phyloP scores from a whole-genome alignment of 106 monocot genomes.

The Apostasia shenzhenica region DNA sequence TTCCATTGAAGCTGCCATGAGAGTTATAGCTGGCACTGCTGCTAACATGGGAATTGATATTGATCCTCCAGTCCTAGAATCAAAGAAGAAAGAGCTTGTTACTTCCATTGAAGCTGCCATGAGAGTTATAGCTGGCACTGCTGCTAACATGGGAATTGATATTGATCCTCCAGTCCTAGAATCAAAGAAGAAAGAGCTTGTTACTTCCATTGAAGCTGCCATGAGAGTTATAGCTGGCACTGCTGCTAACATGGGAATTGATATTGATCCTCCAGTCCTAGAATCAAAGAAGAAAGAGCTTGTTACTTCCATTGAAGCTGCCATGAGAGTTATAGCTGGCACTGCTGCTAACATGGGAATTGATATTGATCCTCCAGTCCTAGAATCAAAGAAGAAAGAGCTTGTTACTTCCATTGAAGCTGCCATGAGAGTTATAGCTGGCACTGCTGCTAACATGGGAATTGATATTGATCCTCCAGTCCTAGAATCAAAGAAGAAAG shows the following conservation, averaged over 20 bases:
- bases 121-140: slow-evolving; percentile 95
- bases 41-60: slow-evolving; percentile 97
- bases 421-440: slow-evolving; percentile 94
- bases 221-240: slow-evolving; percentile 97
- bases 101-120: slow-evolving; percentile 76
- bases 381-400: slow-evolving; percentile 80
- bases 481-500: slow-evolving; percentile 76
- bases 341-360: slow-evolving; percentile 99
- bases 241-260: slow-evolving; percentile 98
- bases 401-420: slow-evolving; percentile 64
- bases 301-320: slow-evolving; percentile 62
- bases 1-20: slow-evolving; percentile 80
- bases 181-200: slow-evolving; percentile 78
- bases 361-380: slow-evolving; percentile 79
- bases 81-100: slow-evolving; percentile 79
- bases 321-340: slow-evolving; percentile 95
- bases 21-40: slow-evolving; percentile 92
- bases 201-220: slow-evolving; percentile 65
- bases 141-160: slow-evolving; percentile 97
- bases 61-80: slow-evolving; percentile 78
- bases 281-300: slow-evolving; percentile 79
- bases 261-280: slow-evolving; percentile 79
- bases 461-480: slow-evolving; percentile 89
- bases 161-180: slow-evolving; percentile 82
- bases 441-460: slow-evolving; percentile 97